Conservation (phyloP, 2,329 filamentous ascomycete species). For the Setomelanomma holmii region DNA sequence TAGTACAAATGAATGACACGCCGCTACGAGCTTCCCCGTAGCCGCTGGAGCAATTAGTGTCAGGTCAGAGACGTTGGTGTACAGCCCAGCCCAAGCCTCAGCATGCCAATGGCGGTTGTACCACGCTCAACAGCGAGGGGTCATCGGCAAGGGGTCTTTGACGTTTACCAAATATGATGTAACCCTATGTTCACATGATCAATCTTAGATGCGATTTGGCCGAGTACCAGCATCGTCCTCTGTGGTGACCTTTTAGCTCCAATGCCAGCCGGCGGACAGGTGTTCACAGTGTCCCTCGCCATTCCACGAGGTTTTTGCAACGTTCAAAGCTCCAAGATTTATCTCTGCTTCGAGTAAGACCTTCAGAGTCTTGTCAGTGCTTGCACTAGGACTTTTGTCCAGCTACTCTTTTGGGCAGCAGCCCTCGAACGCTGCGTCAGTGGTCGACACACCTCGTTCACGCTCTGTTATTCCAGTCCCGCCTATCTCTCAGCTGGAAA, state of each 20-base stretch:
- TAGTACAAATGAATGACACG: neutral
- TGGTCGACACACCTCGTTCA: neutral
- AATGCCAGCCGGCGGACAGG: neutral
- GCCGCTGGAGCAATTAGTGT: neutral
- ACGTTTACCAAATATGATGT: neutral
- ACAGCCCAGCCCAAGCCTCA: neutral
- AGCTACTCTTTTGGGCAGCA: neutral
- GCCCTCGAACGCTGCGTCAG: neutral
- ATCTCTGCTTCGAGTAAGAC: neutral
- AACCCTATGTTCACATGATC: neutral
- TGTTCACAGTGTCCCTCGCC: neutral
- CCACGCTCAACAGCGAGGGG: neutral
- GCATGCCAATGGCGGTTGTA: neutral
- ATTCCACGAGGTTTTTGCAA: neutral
- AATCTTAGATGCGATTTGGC: neutral
- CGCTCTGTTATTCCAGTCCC: neutral
- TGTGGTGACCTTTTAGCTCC: neutral
- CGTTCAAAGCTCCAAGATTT: neutral
- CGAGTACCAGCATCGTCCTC: neutral
- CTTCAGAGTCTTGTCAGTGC: neutral
- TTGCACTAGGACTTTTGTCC: neutral
- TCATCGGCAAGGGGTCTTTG: neutral
- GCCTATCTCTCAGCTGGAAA: neutral
- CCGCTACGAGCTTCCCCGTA: neutral
- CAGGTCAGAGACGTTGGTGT: neutral